Evolutionary conservation across 2,329 filamentous ascomycete genomes (phyloP), one percentile per base, ranked within the genome.

Genomic region (Herpotrichia juniperi): DNA sequence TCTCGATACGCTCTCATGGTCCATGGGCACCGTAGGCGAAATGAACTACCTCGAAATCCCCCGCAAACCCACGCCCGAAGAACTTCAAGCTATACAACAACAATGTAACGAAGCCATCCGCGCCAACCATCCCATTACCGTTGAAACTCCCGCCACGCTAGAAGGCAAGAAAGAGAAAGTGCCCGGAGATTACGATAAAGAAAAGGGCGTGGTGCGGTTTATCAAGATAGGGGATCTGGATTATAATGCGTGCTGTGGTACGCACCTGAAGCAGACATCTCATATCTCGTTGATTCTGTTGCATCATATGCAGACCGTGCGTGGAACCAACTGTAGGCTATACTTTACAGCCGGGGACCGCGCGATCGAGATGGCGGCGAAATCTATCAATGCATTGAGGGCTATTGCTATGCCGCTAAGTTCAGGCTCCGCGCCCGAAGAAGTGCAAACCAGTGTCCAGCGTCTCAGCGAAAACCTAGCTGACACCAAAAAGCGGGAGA

Each of bases 231-330:
- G 68, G 0, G 59, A 69, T 24, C 49, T 72, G 42, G 68, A 72
- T 22, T 68, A 66, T 47, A 72, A 72, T 39, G 65, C 68, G 6
- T 72, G 68, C 49, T 72, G 68, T 32, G 68, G 67, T 3, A 72
- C 68, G 12, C 68, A 72, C 54, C 57, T 72, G 2, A 64, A 68
- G 50, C 65, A 69, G 43, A 67, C 68, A 5, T 57, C 57, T 1
- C 68, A 72, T 42, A 67, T 72, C n/a, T 54, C 56, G 1, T 32
- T 69, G 8, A 64, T 72, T 8, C 34, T 72, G 3, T 51, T 72
- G 19, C 68, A 72, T 24, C 67, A 72, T 32, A 69, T 60, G 12
- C 63, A 68, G 31, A 61, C 60, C 3, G 51, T 69, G 8, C 63
- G 68, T 32, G 64, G 63, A 1, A 71, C 67, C 12, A 71, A 71